Evolutionary conservation across 176 grass and related monocot species (phyloP).

Genomic region (Neostapfia colusana): DNA sequence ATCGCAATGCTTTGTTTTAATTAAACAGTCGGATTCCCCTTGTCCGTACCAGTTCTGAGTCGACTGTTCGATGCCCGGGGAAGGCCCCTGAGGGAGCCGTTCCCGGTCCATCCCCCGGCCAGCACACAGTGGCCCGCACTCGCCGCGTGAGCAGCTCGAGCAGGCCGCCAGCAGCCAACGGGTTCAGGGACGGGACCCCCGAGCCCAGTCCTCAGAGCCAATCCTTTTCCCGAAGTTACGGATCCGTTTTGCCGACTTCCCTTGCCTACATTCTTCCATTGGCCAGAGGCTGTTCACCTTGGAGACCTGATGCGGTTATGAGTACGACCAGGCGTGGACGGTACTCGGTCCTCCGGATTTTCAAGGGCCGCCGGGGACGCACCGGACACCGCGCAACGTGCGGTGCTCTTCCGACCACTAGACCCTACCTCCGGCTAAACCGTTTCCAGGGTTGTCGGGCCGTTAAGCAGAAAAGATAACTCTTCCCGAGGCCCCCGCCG

Average conservation of each 20-base stretch:
- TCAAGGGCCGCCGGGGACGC: too few species aligned
- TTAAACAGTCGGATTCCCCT: conserved; percentile 75
- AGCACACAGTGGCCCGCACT: conserved; percentile 17
- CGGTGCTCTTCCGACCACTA: too few species aligned
- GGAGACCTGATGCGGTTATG: too few species aligned
- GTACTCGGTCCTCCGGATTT: too few species aligned
- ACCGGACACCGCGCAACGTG: too few species aligned
- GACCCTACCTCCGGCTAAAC: too few species aligned
- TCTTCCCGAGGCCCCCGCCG: too few species aligned
- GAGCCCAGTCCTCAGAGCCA: conserved; percentile 63
- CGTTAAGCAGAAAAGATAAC: too few species aligned
- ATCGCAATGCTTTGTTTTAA: conserved; percentile 86
- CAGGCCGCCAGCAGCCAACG: background rate
- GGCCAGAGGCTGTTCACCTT: too few species aligned
- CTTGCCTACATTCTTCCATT: too few species aligned
- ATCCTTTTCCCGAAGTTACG: conserved; percentile 79
- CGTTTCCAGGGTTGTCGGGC: too few species aligned
- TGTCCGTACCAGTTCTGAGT: conserved; percentile 56
- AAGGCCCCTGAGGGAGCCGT: conserved; percentile 16
- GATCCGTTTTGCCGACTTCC: conserved; percentile 55
- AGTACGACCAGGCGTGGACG: too few species aligned
- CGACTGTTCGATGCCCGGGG: background rate
- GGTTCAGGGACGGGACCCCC: conserved; percentile 44
- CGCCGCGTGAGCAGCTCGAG: conserved; percentile 11
- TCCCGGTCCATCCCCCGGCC: conserved; percentile 10